phyloP scores from a whole-genome alignment of 2,329 filamentous ascomycete genomes.

The Fusarium zealandicum region DNA sequence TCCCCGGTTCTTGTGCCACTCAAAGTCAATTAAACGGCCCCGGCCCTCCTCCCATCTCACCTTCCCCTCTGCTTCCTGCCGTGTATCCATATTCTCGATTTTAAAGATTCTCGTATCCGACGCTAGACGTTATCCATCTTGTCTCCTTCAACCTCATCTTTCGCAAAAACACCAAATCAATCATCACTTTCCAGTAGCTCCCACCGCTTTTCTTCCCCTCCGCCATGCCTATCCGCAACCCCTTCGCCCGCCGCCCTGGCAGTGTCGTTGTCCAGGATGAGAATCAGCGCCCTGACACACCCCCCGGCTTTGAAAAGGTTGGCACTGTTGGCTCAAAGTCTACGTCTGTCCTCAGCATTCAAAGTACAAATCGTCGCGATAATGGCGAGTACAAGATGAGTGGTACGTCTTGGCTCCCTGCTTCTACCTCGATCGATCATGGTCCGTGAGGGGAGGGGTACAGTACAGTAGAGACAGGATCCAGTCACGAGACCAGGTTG shows the following conservation, averaged over 20 bases:
- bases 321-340: slow-evolving; percentile 69
- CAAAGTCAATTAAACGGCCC: slow-evolving; percentile 34
- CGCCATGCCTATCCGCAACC: slow-evolving; percentile 76
- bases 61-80: slow-evolving; percentile 3
- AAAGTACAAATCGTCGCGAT: slow-evolving; percentile 66
- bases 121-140: too few relatives aligned
- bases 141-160: slow-evolving; percentile 1
- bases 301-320: slow-evolving; percentile 64
- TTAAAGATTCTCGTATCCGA: too few relatives aligned
- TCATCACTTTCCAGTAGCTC: slow-evolving; percentile 7
- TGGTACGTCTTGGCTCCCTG: slow-evolving; percentile 59
- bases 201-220: slow-evolving; percentile 9
- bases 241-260: slow-evolving; percentile 68
- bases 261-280: slow-evolving; percentile 57
- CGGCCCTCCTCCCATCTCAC: slow-evolving; percentile 20
- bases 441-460: slow-evolving; percentile 3
- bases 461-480: slow-evolving; percentile 16
- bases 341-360: slow-evolving; percentile 68
- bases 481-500: slow-evolving; percentile 36
- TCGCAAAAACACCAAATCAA: slow-evolving; percentile 14
- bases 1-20: slow-evolving; percentile 18
- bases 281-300: slow-evolving; percentile 55
- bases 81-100: too few relatives aligned
- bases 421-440: neutral
- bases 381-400: slow-evolving; percentile 81